A percentile compares a stretch with the other conserved stretches of the same genome.
Conservation (phyloP, 208 protist species). For the Acanthamoeba sp. region DNA sequence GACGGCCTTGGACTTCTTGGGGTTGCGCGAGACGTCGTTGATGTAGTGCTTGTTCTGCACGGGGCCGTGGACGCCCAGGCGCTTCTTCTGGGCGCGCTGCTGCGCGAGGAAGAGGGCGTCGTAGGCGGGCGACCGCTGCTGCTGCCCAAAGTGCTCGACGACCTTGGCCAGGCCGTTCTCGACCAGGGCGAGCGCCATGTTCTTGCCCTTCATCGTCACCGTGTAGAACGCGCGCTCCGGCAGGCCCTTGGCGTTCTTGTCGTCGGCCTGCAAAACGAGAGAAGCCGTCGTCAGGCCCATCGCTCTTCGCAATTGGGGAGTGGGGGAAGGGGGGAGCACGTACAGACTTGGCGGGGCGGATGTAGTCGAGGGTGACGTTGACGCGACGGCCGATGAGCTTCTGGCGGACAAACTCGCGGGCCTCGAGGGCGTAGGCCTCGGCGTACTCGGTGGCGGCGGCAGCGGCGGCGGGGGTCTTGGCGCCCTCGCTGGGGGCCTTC, state of each 20-base stretch:
- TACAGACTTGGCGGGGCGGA: background rate
- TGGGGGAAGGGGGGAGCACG: background rate
- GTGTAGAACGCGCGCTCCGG: conserved; percentile 79
- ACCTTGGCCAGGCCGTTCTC: conserved; percentile 84
- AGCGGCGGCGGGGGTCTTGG: background rate
- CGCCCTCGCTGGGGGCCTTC: background rate
- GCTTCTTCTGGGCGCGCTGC: conserved; percentile 77
- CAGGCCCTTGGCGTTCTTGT: conserved; percentile 62
- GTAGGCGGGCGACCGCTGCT: conserved; percentile 85
- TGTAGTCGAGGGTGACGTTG: conserved; percentile 79
- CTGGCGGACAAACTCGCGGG: conserved; percentile 86
- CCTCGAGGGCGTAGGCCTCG: conserved; percentile 84
- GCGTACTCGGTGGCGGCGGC: conserved; percentile 3
- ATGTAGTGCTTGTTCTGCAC: conserved; percentile 57
- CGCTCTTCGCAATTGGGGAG: background rate
- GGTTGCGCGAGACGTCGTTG: conserved; percentile 72
- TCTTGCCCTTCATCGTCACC: conserved; percentile 76
- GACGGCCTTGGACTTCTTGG: conserved; percentile 72
- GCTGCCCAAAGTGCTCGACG: conserved; percentile 77
- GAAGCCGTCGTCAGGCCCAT: no score
- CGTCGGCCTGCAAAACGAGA: conserved; percentile 22
- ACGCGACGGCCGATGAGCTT: conserved; percentile 86
- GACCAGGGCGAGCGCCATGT: conserved; percentile 86
- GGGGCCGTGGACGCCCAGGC: conserved; percentile 78
- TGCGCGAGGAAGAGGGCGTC: conserved; percentile 85